Percentiles rank a stretch among this genome's conserved stretches.
phyloP scores from a whole-genome alignment of 2,329 filamentous ascomycete species.

The Colletotrichum echinochloae region DNA sequence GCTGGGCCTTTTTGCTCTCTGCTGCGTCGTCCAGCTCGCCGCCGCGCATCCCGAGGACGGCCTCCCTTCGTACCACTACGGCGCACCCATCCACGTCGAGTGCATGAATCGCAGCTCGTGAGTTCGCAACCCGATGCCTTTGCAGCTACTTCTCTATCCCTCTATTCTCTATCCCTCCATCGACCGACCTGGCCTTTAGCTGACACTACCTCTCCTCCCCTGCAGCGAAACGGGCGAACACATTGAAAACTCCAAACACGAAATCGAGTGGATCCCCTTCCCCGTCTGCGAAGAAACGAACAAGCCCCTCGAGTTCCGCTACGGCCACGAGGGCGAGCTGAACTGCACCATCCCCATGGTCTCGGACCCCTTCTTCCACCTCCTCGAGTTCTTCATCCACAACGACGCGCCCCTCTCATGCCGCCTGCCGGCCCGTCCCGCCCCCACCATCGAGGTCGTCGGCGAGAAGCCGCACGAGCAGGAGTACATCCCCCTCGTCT shows the following conservation, averaged over 20 bases:
- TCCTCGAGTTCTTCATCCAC: constrained; percentile 97
- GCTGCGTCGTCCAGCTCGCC: constrained; percentile 41
- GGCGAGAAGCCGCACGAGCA: constrained; percentile 62
- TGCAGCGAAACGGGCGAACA: constrained; percentile 88
- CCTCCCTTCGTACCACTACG: constrained; percentile 73
- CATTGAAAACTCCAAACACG: constrained; percentile 82
- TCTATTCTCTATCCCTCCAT: too few species aligned
- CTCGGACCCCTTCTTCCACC: constrained; percentile 84
- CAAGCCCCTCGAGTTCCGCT: constrained; percentile 84
- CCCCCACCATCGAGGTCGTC: constrained; percentile 65
- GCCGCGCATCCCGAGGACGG: constrained; percentile 53
- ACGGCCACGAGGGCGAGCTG: constrained; percentile 83
- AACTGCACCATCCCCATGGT: constrained; percentile 87
- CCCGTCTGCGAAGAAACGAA: constrained; percentile 89
- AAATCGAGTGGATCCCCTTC: constrained; percentile 93
- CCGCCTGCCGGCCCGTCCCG: constrained; percentile 84
- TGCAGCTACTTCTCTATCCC: too few species aligned
- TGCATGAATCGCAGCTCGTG: constrained; percentile 81
- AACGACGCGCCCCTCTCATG: constrained; percentile 94
- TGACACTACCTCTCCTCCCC: constrained; percentile 31
- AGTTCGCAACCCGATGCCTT: not conserved
- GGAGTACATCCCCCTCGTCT: constrained; percentile 85
- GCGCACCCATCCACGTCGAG: constrained; percentile 75
- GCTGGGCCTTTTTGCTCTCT: constrained; percentile 28
- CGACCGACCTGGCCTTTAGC: not conserved